Evolutionary conservation across 2,329 filamentous ascomycete species (phyloP), one percentile per base, ranked within the genome.

Genomic region (Raffaelea ambrosiae): DNA sequence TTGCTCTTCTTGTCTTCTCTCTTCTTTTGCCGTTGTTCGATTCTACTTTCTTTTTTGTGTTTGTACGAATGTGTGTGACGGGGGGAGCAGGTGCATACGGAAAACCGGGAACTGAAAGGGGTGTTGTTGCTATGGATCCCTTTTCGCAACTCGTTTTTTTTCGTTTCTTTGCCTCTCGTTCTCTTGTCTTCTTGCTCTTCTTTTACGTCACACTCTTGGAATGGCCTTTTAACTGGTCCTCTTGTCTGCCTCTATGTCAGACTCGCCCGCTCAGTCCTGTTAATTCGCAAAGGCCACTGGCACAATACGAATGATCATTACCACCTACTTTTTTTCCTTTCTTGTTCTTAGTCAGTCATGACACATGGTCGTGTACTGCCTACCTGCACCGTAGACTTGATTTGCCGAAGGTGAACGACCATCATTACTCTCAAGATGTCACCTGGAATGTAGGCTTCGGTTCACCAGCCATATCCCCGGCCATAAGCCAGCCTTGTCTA

Each of bases 261-360:
- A 41, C 43, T 40, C n/a, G 20, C 38, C 33, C 18, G 47, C 40
- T 48, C 40, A 39, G 22, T 46, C 47, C 44, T 18, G 47, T 43
- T 47, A 47, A 49, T 49, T 41, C 47, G 39, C 26, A 42, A 48
- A 46, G 50, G 44, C 42, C 47, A 47, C 44, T 44, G 44, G 47
- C 29, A 48, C 46, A 44, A 47, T 47, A 46, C 43, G 42, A 47
- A 35, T 44, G 46, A 31, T 36, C 43, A 46, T 46, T 48, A 29
- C 43, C 40, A 44, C 21, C 43, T 43, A n/a, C 26, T 43, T 43
- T 43, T 43, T 4, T 18, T 43, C 20, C 23, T 5, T 38, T 3
- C 29, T 31, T 20, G 5, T 44, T 18, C 29, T 14, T 43, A 9
- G 13, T 31, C 38, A 11, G 8, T n/a, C n/a, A n/a, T n/a, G n/a